Base-by-base conservation (phyloP, 345 rosid species). In the Lagerstroemia speciosa region DNA sequence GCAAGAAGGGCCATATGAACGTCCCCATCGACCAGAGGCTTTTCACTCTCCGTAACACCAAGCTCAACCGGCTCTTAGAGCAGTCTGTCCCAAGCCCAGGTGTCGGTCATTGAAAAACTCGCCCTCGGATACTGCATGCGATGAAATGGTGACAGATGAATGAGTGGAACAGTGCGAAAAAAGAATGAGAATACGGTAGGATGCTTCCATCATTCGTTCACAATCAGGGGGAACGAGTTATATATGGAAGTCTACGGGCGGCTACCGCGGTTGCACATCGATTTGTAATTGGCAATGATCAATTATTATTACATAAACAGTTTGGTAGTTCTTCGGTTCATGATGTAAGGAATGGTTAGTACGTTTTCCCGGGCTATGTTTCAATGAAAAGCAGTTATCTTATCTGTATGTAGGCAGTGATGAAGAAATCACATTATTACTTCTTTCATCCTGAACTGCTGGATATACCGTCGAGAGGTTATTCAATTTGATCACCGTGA, bases 81-180 rank as follows among this genome's bases (percentile, higher is more conserved):
- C 46, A n/a, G 68, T 84, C 88, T 0, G 79, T 80, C 48, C 88
- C 88, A 4, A 84, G 88, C 72, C 88, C 88, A 3, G 85, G 85
- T 55, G 82, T 78, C 38, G 84, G 87, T 61, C 82, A 83, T 63
- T 79, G 74, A 77, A 1, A 68, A 60, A 48, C 43, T 20, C 16
- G 14, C 60, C 32, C 58, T 31, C 38, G 27, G n/a, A 48, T 24
- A 48, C 55, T 16, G 55, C 8, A 48, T 45, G 16, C n/a, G n/a
- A 41, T 15, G 46, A 41, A 48, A 19, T 48, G 55, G 24, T 17
- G 55, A 48, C 16, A 6, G 17, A 8, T 41, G 14, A 36, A 41
- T 41, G 16, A 41, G 11, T 41, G 46, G 9, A 41, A 41, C 17
- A 8, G 14, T 41, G 17, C 2, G 11, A 10, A 41, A 15, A 9